phyloP scores from a whole-genome alignment of 1,284 basidiomycete species.

The Fistulina hepatica region DNA sequence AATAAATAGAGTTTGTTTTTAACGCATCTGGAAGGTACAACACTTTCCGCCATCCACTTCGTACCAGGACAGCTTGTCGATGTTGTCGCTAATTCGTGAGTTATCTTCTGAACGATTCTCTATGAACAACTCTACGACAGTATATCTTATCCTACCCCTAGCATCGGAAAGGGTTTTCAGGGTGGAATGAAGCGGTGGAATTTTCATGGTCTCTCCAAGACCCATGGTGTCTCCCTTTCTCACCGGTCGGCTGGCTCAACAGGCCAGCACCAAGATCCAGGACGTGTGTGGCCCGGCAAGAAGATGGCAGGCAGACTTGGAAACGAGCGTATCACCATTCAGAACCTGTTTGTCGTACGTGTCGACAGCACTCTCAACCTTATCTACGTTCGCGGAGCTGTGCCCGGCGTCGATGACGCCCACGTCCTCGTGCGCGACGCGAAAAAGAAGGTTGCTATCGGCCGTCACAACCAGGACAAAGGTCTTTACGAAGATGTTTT shows the following conservation, averaged over 20 bases:
- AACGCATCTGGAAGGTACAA: conserved; percentile 50
- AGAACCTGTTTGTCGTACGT: conserved; percentile 85
- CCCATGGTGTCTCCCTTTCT: conserved; percentile 94
- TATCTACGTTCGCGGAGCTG: conserved; percentile 72
- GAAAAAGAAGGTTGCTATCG: conserved; percentile 60
- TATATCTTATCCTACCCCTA: no score
- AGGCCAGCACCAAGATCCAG: conserved; percentile 92
- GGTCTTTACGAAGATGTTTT: conserved; percentile 78
- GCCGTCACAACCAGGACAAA: conserved; percentile 55
- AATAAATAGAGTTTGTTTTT: conserved; percentile 4
- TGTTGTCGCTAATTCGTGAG: conserved; percentile 85
- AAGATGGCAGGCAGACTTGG: conserved; percentile 98
- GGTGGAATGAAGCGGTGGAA: conserved; percentile 97
- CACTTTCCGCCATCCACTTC: conserved; percentile 87
- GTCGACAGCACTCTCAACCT: conserved; percentile 82
- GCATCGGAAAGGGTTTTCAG: conserved; percentile 94
- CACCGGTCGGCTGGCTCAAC: conserved; percentile 92
- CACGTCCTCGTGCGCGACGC: conserved; percentile 71
- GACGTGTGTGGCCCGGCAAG: conserved; percentile 90
- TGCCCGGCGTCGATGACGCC: conserved; percentile 69
- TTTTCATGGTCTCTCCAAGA: conserved; percentile 85
- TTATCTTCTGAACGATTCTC: conserved; percentile 14
- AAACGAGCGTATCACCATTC: conserved; percentile 69
- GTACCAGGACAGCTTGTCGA: conserved; percentile 97
- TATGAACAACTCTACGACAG: conserved; percentile 6